Evolutionary conservation across 129 eudicot genomes (phyloP), one percentile per base, ranked within the genome.

Genomic region (Apium graveolens): DNA sequence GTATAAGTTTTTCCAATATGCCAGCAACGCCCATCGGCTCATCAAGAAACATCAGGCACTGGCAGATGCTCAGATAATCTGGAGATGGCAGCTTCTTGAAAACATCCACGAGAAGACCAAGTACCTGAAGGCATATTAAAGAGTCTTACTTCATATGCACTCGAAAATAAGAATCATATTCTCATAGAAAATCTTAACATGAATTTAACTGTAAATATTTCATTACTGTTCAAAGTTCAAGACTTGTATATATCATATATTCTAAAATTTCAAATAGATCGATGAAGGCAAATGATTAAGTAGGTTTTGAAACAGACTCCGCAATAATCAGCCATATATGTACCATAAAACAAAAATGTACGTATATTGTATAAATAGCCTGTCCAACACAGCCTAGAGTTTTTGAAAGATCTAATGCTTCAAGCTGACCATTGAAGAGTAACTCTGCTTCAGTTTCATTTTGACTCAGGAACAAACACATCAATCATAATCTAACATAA

Each of bases 11-110:
- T 84, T 91, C 97, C 51, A 95, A 88, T 70, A 95, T 89, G 88
- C 78, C 83, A 24, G 95, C 93, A 80, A 95, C 97, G 26, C 90
- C 94, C 46, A 87, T 91, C 2, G 97, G 98, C 78, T 95, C 87
- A 82, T 91, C 93, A 72, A 95, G 79, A 82, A 95, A 95, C 98
- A 95, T 95, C 42, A 95, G 92, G 74, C 97, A 86, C 84, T 95
- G 98, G 76, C 98, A 95, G 49, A 95, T 91, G 83, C 93, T 91
- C 55, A 95, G 77, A 80, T 91, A 95, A 83, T 95, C 97, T 24
- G 98, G 98, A 76, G 97, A 90, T 20, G 94, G 87, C 78, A 88
- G 79, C 86, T 90, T 88, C 76, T 95, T 89, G 78, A 86, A 90
- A 14, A 90, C 92, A 84, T 89, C 84, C 31, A 91, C 97, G 63